A percentile compares a stretch with the other conserved stretches of the same genome.
Evolutionary conservation across 1,284 basidiomycete species (phyloP).

Genomic region (Sanghuangporus baumii): DNA sequence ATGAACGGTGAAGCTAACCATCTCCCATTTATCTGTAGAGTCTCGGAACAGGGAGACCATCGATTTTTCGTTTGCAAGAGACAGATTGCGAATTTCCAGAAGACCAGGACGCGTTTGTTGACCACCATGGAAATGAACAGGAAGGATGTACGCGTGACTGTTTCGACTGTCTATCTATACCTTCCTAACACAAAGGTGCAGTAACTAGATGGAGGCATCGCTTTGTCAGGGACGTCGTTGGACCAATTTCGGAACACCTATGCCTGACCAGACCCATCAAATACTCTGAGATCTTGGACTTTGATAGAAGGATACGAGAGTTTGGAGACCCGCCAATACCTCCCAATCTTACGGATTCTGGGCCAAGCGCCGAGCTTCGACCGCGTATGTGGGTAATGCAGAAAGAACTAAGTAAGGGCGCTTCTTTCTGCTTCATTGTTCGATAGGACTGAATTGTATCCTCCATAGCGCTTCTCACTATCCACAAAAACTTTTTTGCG

Average conservation of each 20-base stretch:
- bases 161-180: background rate
- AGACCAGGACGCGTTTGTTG: background rate
- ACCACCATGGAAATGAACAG: background rate
- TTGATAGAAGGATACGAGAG: slow-evolving; percentile 16
- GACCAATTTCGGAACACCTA: background rate
- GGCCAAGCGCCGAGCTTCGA: background rate
- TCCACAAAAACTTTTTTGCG: slow-evolving; percentile 17
- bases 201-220: slow-evolving; percentile 5
- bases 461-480: slow-evolving; percentile 9
- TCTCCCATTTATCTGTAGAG: background rate
- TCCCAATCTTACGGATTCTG: background rate
- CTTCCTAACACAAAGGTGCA: background rate
- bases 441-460: background rate
- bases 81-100: slow-evolving; percentile 13
- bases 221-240: slow-evolving; percentile 11
- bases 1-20: background rate
- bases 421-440: background rate
- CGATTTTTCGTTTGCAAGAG: slow-evolving; percentile 9
- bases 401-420: slow-evolving; percentile 7
- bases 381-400: background rate
- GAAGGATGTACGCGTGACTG: slow-evolving; percentile 2
- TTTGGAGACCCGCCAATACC: background rate
- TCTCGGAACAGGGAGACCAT: slow-evolving; percentile 10
- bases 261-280: slow-evolving; percentile 9
- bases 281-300: slow-evolving; percentile 17